Base-by-base conservation (phyloP, 208 protist species). In the Phytomonas francai region DNA sequence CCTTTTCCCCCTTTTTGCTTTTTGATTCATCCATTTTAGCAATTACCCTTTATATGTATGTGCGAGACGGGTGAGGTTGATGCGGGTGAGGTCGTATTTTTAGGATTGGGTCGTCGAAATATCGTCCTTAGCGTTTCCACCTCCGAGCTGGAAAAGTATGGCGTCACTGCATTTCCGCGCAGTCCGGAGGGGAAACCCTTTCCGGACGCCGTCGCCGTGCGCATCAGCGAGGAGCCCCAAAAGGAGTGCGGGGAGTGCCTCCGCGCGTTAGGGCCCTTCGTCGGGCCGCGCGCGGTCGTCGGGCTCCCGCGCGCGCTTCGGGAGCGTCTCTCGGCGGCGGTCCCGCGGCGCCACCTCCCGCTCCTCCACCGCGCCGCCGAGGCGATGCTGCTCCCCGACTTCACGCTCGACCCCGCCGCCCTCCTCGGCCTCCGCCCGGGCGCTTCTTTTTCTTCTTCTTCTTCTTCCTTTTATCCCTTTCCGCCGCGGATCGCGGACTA, bases 361-460 rank as follows among this genome's bases (percentile, higher is more conserved):
- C 45, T 73, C 29, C 59, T 84, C 31, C 28, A 45, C 19, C 34
- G 32, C 30, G 70, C 70, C 29, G 60, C 68, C 12, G 75, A 75
- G 63, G 79, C 73, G 12, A 74, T 68, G 59, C 54, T 84, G 11
- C 28, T 84, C 54, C 79, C 79, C 22, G 77, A 84, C 68, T 84
- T 78, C 65, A 71, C 76, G 0, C 68, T 36, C 30, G 66, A 74
- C 29, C 68, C 74, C 22, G 74, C 65, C 3, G 65, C 70, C 42
- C 65, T 78, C 49, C 57, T 39, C 34, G 4, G 34, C 11, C 34
- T 39, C 34, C 34, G 4, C 34, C 34, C 7, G n/a, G n/a, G n/a
- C n/a, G n/a, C n/a, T n/a, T n/a, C n/a, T n/a, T n/a, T n/a, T n/a
- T n/a, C n/a, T n/a, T n/a, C n/a, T n/a, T n/a, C n/a, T n/a, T n/a